Evolutionary conservation across 2,329 filamentous ascomycete species (phyloP), one percentile per base, ranked within the genome.

Genomic region (Calcarisporium arbuscula): DNA sequence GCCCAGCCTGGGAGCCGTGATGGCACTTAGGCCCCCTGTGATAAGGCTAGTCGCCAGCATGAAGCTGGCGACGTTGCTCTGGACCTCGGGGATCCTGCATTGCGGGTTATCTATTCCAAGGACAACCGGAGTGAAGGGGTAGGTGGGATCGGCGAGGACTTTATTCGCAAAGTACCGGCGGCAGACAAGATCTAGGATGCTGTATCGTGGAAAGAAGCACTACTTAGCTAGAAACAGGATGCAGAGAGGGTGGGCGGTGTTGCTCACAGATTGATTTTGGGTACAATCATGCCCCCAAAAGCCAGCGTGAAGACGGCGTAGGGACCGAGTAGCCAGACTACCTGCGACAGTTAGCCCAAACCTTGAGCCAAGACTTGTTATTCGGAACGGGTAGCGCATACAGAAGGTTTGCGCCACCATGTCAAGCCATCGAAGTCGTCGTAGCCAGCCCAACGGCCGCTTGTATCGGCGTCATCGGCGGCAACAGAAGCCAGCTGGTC

Each of bases 251-350:
- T n/a, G n/a, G n/a, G n/a, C 17, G 27, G 17, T 6, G 32, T 35
- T 26, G 48, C 72, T 57, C 60, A 77, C 60, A 95, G 64, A 52
- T 95, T 94, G 42, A 95, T 70, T 56, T 84, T 92, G 8, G 90
- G 89, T 8, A 95, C 85, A 7, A 92, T 68, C 6, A 85, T 75
- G 37, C 86, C 87, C 20, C 90, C 92, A 57, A 92, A 90, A 0
- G 89, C 88, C 35, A 94, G 66, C 0, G 87, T 86, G 53, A 87
- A 90, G 28, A 95, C 60, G 36, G 84, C 70, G 58, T 89, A 92
- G 1, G 88, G 85, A 0, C 74, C 77, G 7, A 96, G 58, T 5
- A 96, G 69, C 85, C 88, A 96, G 58, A 72, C 85, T 34, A 94
- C 76, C 85, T 85, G 41, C 21, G 31, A 19, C 15, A 39, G 29